phyloP scores from a whole-genome alignment of 2,329 filamentous ascomycete species.

The Ophiocordyceps camponoti-floridani region DNA sequence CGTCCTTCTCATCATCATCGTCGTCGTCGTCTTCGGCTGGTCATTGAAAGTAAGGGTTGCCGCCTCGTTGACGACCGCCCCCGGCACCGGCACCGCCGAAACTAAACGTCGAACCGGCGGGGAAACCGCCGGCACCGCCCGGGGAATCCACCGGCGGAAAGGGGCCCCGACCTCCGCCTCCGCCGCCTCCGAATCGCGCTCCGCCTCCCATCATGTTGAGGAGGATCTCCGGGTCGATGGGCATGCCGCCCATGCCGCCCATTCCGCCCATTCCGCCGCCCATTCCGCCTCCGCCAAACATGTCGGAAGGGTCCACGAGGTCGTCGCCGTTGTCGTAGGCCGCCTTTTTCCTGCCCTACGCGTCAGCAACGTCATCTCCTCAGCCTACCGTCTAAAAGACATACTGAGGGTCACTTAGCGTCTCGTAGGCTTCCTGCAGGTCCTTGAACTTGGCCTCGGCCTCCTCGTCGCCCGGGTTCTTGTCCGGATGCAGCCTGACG shows the following conservation, averaged over 20 bases:
- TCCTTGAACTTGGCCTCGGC: constrained; percentile 95
- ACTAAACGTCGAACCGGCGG: constrained; percentile 28
- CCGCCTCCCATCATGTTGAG: constrained; percentile 66
- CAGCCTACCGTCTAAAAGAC: constrained; percentile 15
- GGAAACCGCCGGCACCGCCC: constrained; percentile 32
- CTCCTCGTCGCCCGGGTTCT: constrained; percentile 73
- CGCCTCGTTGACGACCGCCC: constrained; percentile 17
- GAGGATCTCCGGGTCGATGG: constrained; percentile 58
- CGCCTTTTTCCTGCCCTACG: constrained; percentile 51
- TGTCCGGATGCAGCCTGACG: constrained; percentile 89
- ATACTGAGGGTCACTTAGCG: constrained; percentile 80
- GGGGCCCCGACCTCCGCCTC: constrained; percentile 31
- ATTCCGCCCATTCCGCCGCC: constrained; percentile 48
- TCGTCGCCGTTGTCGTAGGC: constrained; percentile 88
- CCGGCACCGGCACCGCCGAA: constrained; percentile 24
- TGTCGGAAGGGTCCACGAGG: constrained; percentile 71
- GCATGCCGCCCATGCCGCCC: constrained; percentile 36
- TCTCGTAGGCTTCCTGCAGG: constrained; percentile 92
- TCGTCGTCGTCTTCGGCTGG: constrained; percentile 21
- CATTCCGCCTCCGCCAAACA: constrained; percentile 62
- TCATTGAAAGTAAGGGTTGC: constrained; percentile 28
- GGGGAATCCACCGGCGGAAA: constrained; percentile 21
- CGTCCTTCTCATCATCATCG: constrained; percentile 1
- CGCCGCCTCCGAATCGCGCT: constrained; percentile 26
- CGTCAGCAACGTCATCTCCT: constrained; percentile 14